These are phyloP conservation scores for Calonectria hawksworthii DNA, from an alignment of 2,329 filamentous ascomycete genomes.

Conservation along the genomic window DNA sequence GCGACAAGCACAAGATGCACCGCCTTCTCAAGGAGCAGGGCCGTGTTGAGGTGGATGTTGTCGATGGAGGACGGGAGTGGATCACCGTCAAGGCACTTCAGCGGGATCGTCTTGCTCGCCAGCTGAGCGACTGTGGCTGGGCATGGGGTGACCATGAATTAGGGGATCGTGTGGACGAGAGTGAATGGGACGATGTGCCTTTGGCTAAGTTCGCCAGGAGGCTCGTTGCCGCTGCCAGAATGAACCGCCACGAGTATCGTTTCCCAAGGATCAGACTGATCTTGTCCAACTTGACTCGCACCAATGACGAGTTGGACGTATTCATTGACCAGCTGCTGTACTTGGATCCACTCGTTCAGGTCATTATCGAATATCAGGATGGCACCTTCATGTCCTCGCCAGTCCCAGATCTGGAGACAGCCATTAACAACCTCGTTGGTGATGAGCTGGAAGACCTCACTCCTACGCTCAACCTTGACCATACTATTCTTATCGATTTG, in stretches of 20 bases:
- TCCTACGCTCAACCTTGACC: constrained; percentile 56
- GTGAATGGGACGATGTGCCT: constrained; percentile 53
- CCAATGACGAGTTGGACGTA: constrained; percentile 46
- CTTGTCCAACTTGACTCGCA: constrained; percentile 50
- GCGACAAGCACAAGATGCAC: constrained; percentile 49
- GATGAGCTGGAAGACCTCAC: constrained; percentile 52
- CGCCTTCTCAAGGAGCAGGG: constrained; percentile 51
- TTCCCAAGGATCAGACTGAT: constrained; percentile 54
- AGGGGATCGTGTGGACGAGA: constrained; percentile 48
- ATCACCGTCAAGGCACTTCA: constrained; percentile 49
- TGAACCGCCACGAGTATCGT: constrained; percentile 54
- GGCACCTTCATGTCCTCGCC: constrained; percentile 44
- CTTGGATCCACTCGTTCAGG: constrained; percentile 49
- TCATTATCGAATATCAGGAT: constrained; percentile 50
- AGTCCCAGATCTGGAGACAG: constrained; percentile 42
- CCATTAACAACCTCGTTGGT: constrained; percentile 49
- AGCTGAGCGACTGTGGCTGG: constrained; percentile 59
- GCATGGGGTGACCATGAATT: constrained; percentile 54
- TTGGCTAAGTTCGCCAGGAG: constrained; percentile 51
- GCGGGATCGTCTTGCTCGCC: constrained; percentile 51
- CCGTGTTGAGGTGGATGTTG: constrained; percentile 53
- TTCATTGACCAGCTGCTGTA: constrained; percentile 50
- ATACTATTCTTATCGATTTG: constrained; percentile 57
- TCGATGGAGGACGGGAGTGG: constrained; percentile 53
- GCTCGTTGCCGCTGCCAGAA: constrained; percentile 53